Evolutionary conservation across 148 eudicot genomes (phyloP), one percentile per base, ranked within the genome.

Genomic region (Euryodendron excelsum): DNA sequence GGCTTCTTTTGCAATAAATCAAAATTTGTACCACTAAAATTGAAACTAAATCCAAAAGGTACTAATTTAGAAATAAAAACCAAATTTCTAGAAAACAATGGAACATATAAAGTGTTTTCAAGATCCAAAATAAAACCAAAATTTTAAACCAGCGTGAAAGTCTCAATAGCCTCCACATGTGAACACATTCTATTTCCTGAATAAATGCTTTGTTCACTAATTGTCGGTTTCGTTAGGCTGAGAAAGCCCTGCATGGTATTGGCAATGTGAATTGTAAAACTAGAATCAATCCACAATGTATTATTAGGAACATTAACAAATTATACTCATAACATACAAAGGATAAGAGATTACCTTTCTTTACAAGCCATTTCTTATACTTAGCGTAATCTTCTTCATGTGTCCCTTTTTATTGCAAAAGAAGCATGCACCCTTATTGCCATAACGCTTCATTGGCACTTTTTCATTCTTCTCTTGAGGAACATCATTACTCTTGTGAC

Each of bases 241-340:
- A 8, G 4, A 8, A 50, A 6, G 15, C 55, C 55, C 55, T 50
- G 55, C 55, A 50, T 6, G 55, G 18, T 6, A 50, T 50, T 50
- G 2, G 55, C 11, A 50, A 50, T 50, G 15, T 50, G 55, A 12
- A 50, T 50, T 50, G 55, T 50, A 50, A 13, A 48, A 33, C 73
- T 33, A 37, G 73, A 77, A 37, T 77, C 80, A 65, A 77, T 77
- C 80, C 73, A 77, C 80, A 61, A 74, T 23, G 77, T 59, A 36
- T 58, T 74, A n/a, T 37, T 4, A 74, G 34, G n/a, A 50, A 66
- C 37, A 52, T 67, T 18, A 77, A 77, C 63, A 66, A 65, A 77
- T 65, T 77, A 34, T 73, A 77, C 66, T 66, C 80, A 65, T 77
- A 77, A 67, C 50, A 48, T 4, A 77, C 63, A 66, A 66, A 66